These are phyloP conservation scores for Bolboschoenoplectus hybrid DNA, from an alignment of 202 grass and related monocot genomes.

Conservation along the genomic window DNA sequence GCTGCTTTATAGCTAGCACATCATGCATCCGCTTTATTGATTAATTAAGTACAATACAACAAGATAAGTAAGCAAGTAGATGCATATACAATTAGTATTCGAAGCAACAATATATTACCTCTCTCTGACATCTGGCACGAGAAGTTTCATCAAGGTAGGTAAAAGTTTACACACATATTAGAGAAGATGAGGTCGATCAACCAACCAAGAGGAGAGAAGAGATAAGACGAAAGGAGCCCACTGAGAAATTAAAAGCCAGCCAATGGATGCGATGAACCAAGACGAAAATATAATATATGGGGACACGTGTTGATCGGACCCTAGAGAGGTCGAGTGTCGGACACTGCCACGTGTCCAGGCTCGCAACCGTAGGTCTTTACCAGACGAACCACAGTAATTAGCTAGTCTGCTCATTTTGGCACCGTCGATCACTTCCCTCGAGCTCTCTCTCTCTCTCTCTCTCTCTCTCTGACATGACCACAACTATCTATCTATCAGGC, in stretches of 20 bases:
- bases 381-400: background rate
- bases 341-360: background rate
- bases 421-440: too few relatives aligned
- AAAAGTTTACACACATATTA: background rate
- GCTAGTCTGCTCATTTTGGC: background rate
- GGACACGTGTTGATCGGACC: background rate
- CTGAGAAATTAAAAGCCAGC: background rate
- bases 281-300: background rate
- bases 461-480: background rate
- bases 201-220: background rate
- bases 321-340: background rate
- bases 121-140: conserved; percentile 14
- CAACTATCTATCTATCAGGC: background rate
- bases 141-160: conserved; percentile 20
- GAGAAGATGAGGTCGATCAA: too few relatives aligned
- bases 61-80: background rate
- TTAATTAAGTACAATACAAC: background rate
- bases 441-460: background rate
- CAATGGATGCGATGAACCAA: background rate
- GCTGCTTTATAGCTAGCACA: conserved; percentile 31
- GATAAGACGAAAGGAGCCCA: background rate
- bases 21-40: background rate
- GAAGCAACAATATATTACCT: background rate
- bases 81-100: background rate
- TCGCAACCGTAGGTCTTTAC: conserved; percentile 6